These are phyloP conservation scores for Tolypocladium amazonense DNA, from an alignment of 2,329 filamentous ascomycete genomes.

Conservation along the genomic window DNA sequence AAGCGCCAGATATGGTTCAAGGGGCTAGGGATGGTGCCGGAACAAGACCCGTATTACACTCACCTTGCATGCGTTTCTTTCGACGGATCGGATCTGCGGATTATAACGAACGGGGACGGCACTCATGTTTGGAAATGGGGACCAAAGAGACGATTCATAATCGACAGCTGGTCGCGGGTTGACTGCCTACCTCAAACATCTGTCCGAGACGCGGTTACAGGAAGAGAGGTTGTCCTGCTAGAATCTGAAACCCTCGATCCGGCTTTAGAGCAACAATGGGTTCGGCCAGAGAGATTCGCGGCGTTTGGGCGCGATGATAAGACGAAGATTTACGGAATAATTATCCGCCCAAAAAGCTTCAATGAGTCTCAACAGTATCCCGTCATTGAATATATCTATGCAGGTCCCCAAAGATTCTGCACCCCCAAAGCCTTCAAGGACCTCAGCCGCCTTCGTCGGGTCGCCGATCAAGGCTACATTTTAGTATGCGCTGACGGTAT, in stretches of 20 bases:
- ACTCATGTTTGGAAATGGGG: conserved; percentile 14
- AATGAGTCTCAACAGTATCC: conserved; percentile 14
- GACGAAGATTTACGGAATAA: conserved; percentile 15
- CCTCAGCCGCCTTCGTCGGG: conserved; percentile 7
- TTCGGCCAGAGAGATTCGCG: conserved; percentile 11
- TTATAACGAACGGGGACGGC: conserved; percentile 15
- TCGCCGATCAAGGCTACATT: conserved; percentile 18
- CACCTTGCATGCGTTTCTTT: conserved; percentile 14
- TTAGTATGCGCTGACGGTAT: conserved; percentile 19
- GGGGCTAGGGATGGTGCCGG: conserved; percentile 8
- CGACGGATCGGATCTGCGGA: conserved; percentile 13
- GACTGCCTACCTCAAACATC: conserved; percentile 10
- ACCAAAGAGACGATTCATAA: conserved; percentile 9
- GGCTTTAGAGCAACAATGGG: neutral
- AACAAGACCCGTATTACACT: conserved; percentile 15
- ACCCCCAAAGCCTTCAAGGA: conserved; percentile 13
- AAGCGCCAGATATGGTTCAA: conserved; percentile 10
- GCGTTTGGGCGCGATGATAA: conserved; percentile 14
- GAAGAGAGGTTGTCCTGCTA: neutral
- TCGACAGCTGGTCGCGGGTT: conserved; percentile 16
- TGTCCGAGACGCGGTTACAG: conserved; percentile 6
- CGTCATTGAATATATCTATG: conserved; percentile 17
- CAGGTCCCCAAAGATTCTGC: conserved; percentile 13
- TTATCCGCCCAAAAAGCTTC: conserved; percentile 13
- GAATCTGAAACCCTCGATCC: neutral